Evolutionary conservation across 176 grass and related monocot genomes (phyloP), one percentile per base, ranked within the genome.

Genomic region (Oropetium thomaeum): DNA sequence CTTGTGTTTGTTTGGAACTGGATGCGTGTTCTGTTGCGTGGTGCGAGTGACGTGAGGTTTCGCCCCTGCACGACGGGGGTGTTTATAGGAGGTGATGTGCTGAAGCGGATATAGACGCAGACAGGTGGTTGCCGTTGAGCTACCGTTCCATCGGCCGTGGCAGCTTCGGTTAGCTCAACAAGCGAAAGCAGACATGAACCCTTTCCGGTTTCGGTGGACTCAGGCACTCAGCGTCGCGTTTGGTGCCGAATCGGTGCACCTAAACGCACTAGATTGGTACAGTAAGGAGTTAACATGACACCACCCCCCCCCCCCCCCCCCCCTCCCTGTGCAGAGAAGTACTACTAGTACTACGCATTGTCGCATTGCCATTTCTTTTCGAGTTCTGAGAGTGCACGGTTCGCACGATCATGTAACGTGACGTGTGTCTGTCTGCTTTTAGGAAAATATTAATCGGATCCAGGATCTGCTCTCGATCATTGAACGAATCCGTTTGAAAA

Each of bases 141-240:
- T 79, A 79, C 67, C 58, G 54, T 29, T 69, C 60, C 71, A 62
- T 27, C 22, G 40, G 20, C 3, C 69, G 16, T 54, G 69, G 31
- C 34, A 11, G 70, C n/a, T 79, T 78, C 28, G 80, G 55, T 83
- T 73, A 79, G 80, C 44, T 69, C 80, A 88, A 69, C 80, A 88
- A 83, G 58, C 15, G 48, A 57, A 58, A 70, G 44, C 40, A 9
- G 54, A 1, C 34, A 53, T 26, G 63, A 47, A 25, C 17, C 34
- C 27, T 64, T 72, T 65, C 22, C 16, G 12, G 41, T 82, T 65
- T 78, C 14, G 17, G 13, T 40, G 48, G 42, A 25, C 7, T 19
- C 10, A n/a, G 8, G 20, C 30, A 25, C 7, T 19, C 10, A n/a
- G 8, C 13, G n/a, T 32, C 51, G 60, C 4, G 51, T 85, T 68